Base-by-base conservation (phyloP, 2,329 filamentous ascomycete genomes). In the Xylariaceae sp. region DNA sequence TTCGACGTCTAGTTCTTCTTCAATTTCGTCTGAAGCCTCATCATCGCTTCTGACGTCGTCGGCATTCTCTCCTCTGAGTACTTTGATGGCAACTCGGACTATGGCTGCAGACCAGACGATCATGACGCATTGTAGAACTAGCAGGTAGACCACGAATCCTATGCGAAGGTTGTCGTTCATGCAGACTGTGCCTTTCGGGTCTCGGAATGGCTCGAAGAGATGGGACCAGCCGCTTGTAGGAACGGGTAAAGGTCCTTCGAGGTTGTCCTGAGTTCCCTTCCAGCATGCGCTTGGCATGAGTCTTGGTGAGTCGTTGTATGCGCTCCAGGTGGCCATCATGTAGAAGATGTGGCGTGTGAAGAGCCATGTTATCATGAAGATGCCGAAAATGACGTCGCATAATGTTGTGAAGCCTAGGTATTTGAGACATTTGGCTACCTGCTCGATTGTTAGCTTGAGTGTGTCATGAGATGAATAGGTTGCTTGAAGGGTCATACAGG, bases 361-460 rank as follows among this genome's bases (percentile, higher is more conserved):
- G 53, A 96, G 77, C 93, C 93, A 97, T 45, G 83, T 82, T 16
- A 89, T 63, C 71, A 97, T 86, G 71, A 97, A 96, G 19, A 92
- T 66, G 40, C 84, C 92, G 65, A 97, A 97, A 44, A 86, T 81
- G 54, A 86, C 73, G 66, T 97, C 93, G 76, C 91, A 96, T 48
- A 86, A 74, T 3, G 75, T 85, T 56, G 83, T 84, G 71, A 82
- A 90, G 55, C 87, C 87, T 46, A 91, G 75, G 69, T 96, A 97
- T 69, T 96, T 96, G 59, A 97, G 82, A 63, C 92, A 89, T 73
- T 97, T 97, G 61, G 93, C 93, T 31, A 84, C 74, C 90, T 95
- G 55, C 42, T 39, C 38, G 51, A 19, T 17, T 17, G 42, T 54
- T 44, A 59, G 57, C 40, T 14, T 5, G 6, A 17, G 17, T 39